Base-by-base conservation (phyloP, 306 rosid species). In the Dalbergia cultrata region DNA sequence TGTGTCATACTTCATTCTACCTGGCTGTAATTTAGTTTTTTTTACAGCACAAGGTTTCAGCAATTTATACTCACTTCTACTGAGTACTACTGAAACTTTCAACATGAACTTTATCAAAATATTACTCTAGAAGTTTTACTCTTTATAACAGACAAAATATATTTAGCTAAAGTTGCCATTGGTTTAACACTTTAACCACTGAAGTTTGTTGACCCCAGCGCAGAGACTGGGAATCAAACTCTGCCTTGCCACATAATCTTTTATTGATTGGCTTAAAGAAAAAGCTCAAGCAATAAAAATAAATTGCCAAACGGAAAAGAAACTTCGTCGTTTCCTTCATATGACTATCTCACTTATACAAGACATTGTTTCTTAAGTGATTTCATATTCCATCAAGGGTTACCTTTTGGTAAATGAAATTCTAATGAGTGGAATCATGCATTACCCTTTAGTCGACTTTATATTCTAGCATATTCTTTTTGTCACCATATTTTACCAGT, bases 341-440 rank as follows among this genome's bases (percentile, higher is more conserved):
- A 26, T 64, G 52, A 9, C 74, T 54, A 18, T 13, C 3, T 9
- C 8, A 43, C 35, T 41, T 47, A 67, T 50, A 67, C 50, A 18
- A 8, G 60, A 79, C 19, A 65, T 26, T 34, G 59, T 59, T 71
- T 84, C 70, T 56, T 31, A 18, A 75, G n/a, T 70, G 59, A 77
- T 35, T 80, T 70, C 85, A 82, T 74, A 58, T 74, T 82, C 89
- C 80, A 44, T 73, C 70, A 70, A 69, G 47, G 61, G 13, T 9
- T 67, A 31, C 58, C 65, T 81, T 80, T 74, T 68, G 33, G 52
- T 18, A 56, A 71, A 37, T 70, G 45, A 56, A 82, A 69, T 54
- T 58, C 47, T 49, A 83, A 86, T 63, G 60, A 74, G 65, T 63
- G 81, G 85, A 79, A 71, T 80, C 77, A 78, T 19, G 56, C 64